A percentile compares a stretch with the other conserved stretches of the same genome.
Evolutionary conservation across 805 yeast species (phyloP).

Genomic region (Sugiyamaella smithiae): DNA sequence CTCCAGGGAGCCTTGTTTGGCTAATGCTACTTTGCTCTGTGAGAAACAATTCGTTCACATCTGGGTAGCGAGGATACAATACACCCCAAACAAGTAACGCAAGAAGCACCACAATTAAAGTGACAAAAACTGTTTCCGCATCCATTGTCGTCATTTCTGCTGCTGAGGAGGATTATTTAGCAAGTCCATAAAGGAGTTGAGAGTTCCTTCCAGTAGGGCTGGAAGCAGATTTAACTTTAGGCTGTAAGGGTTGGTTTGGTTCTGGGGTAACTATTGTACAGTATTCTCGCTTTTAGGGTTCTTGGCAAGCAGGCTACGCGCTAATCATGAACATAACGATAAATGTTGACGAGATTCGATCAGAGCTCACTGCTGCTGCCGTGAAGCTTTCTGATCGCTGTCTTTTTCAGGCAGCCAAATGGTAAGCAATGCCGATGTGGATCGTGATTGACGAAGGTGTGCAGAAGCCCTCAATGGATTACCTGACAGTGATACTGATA

Average conservation of each 20-base stretch:
- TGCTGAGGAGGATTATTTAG: too few relatives aligned
- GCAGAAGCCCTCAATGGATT: slow-evolving; percentile 77
- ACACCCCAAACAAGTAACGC: slow-evolving; percentile 14
- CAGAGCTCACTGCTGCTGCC: slow-evolving; percentile 35
- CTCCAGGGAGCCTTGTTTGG: slow-evolving; percentile 59
- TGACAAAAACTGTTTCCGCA: slow-evolving; percentile 9
- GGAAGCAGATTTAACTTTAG: too few relatives aligned
- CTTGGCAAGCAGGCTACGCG: too few relatives aligned
- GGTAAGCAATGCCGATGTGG: slow-evolving; percentile 25
- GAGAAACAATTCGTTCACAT: slow-evolving; percentile 36
- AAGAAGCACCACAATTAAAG: neutral
- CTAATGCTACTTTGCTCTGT: slow-evolving; percentile 61
- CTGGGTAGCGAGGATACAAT: slow-evolving; percentile 31
- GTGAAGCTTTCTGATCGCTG: slow-evolving; percentile 52
- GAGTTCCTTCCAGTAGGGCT: too few relatives aligned
- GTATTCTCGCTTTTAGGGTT: too few relatives aligned
- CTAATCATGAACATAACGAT: too few relatives aligned
- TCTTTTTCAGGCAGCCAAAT: slow-evolving; percentile 69
- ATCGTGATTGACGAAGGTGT: too few relatives aligned
- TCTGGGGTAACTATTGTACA: too few relatives aligned
- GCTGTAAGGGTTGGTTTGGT: too few relatives aligned
- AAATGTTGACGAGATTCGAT: neutral
- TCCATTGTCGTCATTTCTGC: too few relatives aligned
- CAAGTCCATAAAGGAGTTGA: too few relatives aligned
- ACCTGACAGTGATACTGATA: slow-evolving; percentile 24